Evolutionary conservation across 1,139 yeast species (phyloP), one percentile per base, ranked within the genome.

Genomic region (Geotrichum aggregatum): DNA sequence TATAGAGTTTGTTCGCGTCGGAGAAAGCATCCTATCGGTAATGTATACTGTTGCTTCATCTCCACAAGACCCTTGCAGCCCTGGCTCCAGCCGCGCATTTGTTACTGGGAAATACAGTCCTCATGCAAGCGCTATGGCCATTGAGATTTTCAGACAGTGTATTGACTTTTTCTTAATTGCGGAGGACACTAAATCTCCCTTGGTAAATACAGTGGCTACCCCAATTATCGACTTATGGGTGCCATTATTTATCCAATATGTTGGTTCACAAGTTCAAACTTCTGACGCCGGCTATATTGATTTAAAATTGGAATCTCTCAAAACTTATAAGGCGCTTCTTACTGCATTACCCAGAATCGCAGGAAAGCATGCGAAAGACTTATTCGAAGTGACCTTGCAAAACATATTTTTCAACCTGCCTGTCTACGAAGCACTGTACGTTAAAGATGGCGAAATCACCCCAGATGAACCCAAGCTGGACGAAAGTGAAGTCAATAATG

Each of bases 1-100:
- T 53, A 88, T 83, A 41, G 94, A 87, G 67, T 91, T 91, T 64
- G 86, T 89, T 75, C 83, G 80, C 53, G 83, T 82, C 8, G 86
- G 86, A 1, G 74, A 54, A 6, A 54, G 56, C 6, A 52, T 67
- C 6, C 54, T 66, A 39, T 49, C 54, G 3, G 55, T 58, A n/a
- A 55, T 66, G 26, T 58, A 54, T 41, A 39, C 49, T 8, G 54
- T 63, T 13, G 63, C 64, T 2, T 54, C 56, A 8, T 47, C 54
- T 5, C 56, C 56, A 10, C 48, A 47, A 24, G 47, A 44, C 16
- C 44, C 55, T 46, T 24, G 48, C 45, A 11, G 41, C 53, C 6
- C 36, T 56, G 49, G 45, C 18, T 10, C 28, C 50, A 46, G 33
- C 33, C 46, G 14, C 44, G 54, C 22, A 4, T 8, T 4, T 16